These are phyloP conservation scores for Candida ortonii DNA, from an alignment of 805 yeast genomes.

Conservation along the genomic window DNA sequence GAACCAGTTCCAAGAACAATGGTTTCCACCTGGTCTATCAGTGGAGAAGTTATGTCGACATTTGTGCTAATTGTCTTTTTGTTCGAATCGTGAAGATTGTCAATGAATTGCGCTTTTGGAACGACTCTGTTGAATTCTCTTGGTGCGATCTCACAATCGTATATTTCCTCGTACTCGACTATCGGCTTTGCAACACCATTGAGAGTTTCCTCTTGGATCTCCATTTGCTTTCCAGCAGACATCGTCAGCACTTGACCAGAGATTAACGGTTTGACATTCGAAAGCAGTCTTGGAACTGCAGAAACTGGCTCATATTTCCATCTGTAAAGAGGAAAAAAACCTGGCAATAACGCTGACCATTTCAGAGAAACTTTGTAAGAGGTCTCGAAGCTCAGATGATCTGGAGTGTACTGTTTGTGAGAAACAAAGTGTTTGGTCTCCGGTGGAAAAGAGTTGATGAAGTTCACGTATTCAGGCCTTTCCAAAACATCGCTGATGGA, in stretches of 20 bases:
- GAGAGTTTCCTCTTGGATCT: conserved; percentile 5
- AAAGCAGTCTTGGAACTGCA: conserved; percentile 22
- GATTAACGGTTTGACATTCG: conserved; percentile 27
- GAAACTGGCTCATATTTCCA: conserved; percentile 29
- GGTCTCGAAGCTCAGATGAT: conserved; percentile 56
- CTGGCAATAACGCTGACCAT: conserved; percentile 50
- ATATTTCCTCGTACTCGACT: conserved; percentile 23
- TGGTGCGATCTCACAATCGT: conserved; percentile 27
- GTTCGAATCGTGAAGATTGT: conserved; percentile 1
- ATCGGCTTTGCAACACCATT: conserved; percentile 21
- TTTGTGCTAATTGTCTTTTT: conserved; percentile 3
- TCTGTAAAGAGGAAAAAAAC: conserved; percentile 42
- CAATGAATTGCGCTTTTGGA: conserved; percentile 12
- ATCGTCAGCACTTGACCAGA: conserved; percentile 29
- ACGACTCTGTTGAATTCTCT: conserved; percentile 8
- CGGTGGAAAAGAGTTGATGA: conserved; percentile 53
- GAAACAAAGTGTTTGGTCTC: conserved; percentile 62
- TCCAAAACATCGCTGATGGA: conserved; percentile 39
- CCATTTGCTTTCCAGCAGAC: conserved; percentile 15
- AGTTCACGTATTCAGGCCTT: conserved; percentile 41
- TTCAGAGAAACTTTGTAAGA: conserved; percentile 54
- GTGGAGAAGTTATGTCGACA: conserved; percentile 22
- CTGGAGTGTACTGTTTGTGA: conserved; percentile 64
- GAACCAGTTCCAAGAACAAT: conserved; percentile 91
- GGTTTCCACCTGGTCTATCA: conserved; percentile 56